phyloP scores from a whole-genome alignment of 805 yeast species.

The Suhomyces sp. region DNA sequence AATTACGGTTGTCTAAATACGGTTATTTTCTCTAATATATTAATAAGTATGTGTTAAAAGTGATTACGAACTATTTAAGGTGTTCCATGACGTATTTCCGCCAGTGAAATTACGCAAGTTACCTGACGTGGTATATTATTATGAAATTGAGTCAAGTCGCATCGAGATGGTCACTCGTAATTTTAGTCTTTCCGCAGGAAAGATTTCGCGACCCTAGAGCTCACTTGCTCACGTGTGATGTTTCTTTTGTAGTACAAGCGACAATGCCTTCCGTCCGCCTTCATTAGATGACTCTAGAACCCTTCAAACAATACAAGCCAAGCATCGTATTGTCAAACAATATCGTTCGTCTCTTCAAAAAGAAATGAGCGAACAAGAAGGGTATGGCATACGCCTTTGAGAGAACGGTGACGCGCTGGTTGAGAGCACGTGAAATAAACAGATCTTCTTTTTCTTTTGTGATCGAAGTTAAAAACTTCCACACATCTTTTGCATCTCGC shows the following conservation, averaged over 20 bases:
- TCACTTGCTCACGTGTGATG: neutral
- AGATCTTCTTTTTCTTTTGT: neutral
- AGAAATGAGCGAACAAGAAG: no score
- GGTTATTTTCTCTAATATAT: neutral
- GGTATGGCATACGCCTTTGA: neutral
- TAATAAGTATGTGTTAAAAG: neutral
- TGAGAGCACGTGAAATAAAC: neutral
- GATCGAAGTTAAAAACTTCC: neutral
- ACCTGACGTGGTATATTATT: neutral
- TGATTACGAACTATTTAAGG: neutral
- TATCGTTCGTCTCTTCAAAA: neutral
- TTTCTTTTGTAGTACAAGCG: neutral
- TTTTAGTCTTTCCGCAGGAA: neutral
- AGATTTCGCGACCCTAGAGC: neutral
- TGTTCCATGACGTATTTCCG: neutral
- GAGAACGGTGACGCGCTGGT: neutral
- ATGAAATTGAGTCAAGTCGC: neutral
- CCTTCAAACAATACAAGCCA: neutral
- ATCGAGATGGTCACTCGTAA: neutral
- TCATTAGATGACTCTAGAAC: neutral
- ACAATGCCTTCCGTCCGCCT: neutral
- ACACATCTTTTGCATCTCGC: neutral
- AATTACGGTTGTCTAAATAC: neutral
- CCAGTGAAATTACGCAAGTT: neutral
- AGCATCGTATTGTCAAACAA: neutral